phyloP scores from a whole-genome alignment of 2,329 filamentous ascomycete genomes.

The Fusarium sp. region DNA sequence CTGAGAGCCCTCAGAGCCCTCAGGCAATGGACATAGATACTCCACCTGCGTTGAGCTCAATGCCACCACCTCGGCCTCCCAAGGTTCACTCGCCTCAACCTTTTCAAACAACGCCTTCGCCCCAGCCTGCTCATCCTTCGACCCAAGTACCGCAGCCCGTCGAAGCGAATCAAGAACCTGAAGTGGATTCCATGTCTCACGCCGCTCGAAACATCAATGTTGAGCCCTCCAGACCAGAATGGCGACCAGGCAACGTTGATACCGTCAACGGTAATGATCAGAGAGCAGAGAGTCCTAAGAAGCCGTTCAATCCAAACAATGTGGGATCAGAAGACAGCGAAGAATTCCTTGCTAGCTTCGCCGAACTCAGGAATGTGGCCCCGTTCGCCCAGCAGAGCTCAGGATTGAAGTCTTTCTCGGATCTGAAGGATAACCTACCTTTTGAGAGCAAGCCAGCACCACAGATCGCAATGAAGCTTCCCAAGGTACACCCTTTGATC shows the following conservation, averaged over 20 bases:
- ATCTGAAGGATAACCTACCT: constrained; percentile 65
- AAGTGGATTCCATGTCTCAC: constrained; percentile 17
- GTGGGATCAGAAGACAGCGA: constrained; percentile 65
- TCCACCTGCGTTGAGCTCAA: constrained; percentile 47
- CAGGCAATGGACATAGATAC: constrained; percentile 74
- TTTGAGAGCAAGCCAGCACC: constrained; percentile 63
- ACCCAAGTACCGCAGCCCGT: constrained; percentile 3
- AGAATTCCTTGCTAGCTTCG: constrained; percentile 62
- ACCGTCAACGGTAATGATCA: constrained; percentile 38
- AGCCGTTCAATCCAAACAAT: constrained; percentile 47
- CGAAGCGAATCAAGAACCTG: neutral
- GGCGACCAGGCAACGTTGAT: constrained; percentile 61
- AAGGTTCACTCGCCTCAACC: constrained; percentile 29
- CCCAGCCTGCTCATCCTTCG: constrained; percentile 15
- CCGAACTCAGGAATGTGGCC: constrained; percentile 65
- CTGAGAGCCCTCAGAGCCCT: constrained; percentile 63
- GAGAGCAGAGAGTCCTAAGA: constrained; percentile 30
- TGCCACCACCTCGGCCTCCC: constrained; percentile 33
- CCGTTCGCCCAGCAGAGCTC: constrained; percentile 59
- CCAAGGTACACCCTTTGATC: constrained; percentile 48
- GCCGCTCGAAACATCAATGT: constrained; percentile 63
- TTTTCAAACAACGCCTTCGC: constrained; percentile 16
- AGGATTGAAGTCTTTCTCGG: constrained; percentile 63
- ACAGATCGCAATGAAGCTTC: constrained; percentile 51
- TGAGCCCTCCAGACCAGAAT: constrained; percentile 67